Evolutionary conservation across 2,329 filamentous ascomycete genomes (phyloP).

Genomic region (Trichoderma sp.): DNA sequence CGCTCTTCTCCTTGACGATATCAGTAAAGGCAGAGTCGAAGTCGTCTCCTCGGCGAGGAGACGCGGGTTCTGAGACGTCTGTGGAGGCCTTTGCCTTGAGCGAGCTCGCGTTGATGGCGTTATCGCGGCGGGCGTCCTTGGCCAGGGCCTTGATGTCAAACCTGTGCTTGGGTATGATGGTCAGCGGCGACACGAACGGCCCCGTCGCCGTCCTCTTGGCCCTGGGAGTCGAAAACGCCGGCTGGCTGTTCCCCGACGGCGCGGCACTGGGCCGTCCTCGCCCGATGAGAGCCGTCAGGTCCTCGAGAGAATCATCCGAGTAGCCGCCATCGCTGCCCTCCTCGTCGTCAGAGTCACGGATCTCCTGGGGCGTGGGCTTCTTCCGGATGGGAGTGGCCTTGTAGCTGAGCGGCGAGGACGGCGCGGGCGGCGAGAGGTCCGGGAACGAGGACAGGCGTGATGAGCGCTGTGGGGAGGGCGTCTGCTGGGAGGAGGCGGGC

Average conservation of each 20-base stretch:
- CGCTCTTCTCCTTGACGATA: slow-evolving; percentile 43
- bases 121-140: slow-evolving; percentile 60
- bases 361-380: slow-evolving; percentile 42
- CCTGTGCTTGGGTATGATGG: slow-evolving; percentile 58
- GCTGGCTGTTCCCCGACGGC: slow-evolving; percentile 28
- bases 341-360: slow-evolving; percentile 73
- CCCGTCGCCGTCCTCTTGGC: slow-evolving; percentile 50
- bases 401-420: slow-evolving; percentile 35
- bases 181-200: slow-evolving; percentile 52
- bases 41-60: slow-evolving; percentile 2
- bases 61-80: slow-evolving; percentile 31
- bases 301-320: slow-evolving; percentile 62
- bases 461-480: slow-evolving; percentile 20
- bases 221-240: slow-evolving; percentile 47
- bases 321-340: slow-evolving; percentile 60
- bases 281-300: slow-evolving; percentile 46
- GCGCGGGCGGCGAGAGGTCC: slow-evolving; percentile 33
- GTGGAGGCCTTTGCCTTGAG: slow-evolving; percentile 46
- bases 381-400: slow-evolving; percentile 34
- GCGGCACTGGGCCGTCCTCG: slow-evolving; percentile 33
- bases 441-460: slow-evolving; percentile 28
- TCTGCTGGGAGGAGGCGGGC: slow-evolving; percentile 30
- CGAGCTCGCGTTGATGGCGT: slow-evolving; percentile 60
- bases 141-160: slow-evolving; percentile 66
- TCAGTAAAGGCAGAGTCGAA: slow-evolving; percentile 35